A percentile compares a stretch with the other conserved stretches of the same genome.
Conservation (phyloP, 371 early-diverging fungal species). For the Nematocida parisii region DNA sequence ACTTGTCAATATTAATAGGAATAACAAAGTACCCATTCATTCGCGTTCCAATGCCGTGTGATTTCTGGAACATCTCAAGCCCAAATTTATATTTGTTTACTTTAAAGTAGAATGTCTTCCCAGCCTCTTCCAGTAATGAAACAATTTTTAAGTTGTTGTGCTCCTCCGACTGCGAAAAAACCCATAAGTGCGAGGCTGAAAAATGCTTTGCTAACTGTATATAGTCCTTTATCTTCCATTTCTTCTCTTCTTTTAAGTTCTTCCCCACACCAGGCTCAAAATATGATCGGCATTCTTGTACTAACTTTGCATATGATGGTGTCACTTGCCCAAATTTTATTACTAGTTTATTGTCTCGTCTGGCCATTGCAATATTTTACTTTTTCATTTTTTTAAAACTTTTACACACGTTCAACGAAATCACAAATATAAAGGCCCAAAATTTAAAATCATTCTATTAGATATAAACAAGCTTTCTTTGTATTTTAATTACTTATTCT, state of each 20-base stretch:
- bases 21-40: constrained; percentile 54
- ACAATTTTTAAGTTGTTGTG: constrained; percentile 45
- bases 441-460: not conserved
- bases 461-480: not conserved
- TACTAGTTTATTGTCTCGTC: constrained; percentile 48
- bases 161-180: constrained; percentile 56
- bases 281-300: constrained; percentile 32
- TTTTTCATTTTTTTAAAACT: constrained; percentile 5
- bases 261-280: constrained; percentile 50
- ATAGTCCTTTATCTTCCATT: constrained; percentile 54
- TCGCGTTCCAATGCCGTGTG: not conserved
- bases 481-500: too few relatives aligned
- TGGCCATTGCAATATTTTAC: constrained; percentile 42
- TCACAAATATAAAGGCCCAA: not conserved
- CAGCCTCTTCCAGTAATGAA: constrained; percentile 22
- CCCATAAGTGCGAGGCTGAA: constrained; percentile 47
- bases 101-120: constrained; percentile 54
- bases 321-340: constrained; percentile 54
- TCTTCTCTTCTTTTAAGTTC: constrained; percentile 46
- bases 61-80: not conserved
- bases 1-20: constrained; percentile 44
- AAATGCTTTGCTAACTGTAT: constrained; percentile 50
- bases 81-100: constrained; percentile 26
- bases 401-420: not conserved
- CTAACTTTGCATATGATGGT: constrained; percentile 43